A percentile compares a stretch with the other conserved stretches of the same genome.
Evolutionary conservation across 1,284 basidiomycete genomes (phyloP).

Genomic region (Leccinum pachyderme): DNA sequence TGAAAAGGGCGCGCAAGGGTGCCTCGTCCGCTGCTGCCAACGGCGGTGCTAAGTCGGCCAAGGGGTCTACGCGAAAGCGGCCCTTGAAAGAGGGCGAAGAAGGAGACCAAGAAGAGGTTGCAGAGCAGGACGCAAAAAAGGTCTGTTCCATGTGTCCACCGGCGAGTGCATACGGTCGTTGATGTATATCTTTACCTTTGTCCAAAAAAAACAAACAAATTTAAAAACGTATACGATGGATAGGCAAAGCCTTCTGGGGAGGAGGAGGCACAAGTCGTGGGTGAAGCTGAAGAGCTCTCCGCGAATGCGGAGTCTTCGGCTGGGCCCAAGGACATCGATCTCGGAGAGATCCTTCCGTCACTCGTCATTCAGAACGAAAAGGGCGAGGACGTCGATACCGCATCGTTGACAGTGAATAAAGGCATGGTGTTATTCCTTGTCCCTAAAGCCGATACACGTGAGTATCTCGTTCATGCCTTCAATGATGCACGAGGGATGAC

Average conservation of each 20-base stretch:
- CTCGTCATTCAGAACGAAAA: slow-evolving; percentile 79
- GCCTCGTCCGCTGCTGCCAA: slow-evolving; percentile 7
- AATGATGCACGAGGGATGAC: background rate
- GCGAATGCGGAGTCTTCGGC: slow-evolving; percentile 5
- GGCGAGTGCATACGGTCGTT: background rate
- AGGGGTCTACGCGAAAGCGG: slow-evolving; percentile 25
- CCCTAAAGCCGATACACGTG: slow-evolving; percentile 83
- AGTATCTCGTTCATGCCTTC: slow-evolving; percentile 29
- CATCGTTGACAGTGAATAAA: slow-evolving; percentile 59
- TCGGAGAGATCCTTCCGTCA: slow-evolving; percentile 78
- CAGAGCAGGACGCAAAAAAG: slow-evolving; percentile 26
- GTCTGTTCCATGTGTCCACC: slow-evolving; percentile 11
- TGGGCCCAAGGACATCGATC: slow-evolving; percentile 42
- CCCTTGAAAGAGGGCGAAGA: slow-evolving; percentile 23
- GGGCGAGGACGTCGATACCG: slow-evolving; percentile 68
- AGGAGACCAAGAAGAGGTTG: slow-evolving; percentile 14
- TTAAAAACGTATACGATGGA: background rate
- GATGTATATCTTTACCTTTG: background rate
- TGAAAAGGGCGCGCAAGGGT: slow-evolving; percentile 37
- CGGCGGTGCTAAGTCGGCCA: slow-evolving; percentile 23
- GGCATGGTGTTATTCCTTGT: slow-evolving; percentile 84
- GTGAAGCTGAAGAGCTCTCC: slow-evolving; percentile 6
- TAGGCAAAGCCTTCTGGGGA: slow-evolving; percentile 24
- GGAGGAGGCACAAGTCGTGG: slow-evolving; percentile 8
- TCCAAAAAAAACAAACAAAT: background rate